A percentile compares a stretch with the other conserved stretches of the same genome.
phyloP scores from a whole-genome alignment of 1,139 yeast genomes.

The Arxiozyma bovina region DNA sequence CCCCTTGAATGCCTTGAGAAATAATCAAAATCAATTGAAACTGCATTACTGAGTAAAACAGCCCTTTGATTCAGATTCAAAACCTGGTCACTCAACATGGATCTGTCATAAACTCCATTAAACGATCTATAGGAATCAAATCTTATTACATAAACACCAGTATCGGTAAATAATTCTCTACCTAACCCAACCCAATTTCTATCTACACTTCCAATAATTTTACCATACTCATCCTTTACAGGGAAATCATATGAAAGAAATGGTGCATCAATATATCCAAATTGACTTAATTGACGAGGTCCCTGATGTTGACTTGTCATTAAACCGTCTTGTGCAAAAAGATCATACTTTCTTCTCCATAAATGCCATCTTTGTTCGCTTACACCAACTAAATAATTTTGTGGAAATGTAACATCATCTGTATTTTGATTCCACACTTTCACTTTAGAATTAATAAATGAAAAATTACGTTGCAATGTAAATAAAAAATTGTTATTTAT shows the following conservation, averaged over 20 bases:
- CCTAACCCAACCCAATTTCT: conserved; percentile 94
- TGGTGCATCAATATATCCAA: conserved; percentile 81
- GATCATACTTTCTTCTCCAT: conserved; percentile 81
- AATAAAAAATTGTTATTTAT: conserved; percentile 57
- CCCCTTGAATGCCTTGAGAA: conserved; percentile 78
- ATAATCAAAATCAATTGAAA: conserved; percentile 89
- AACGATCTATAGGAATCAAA: conserved; percentile 56
- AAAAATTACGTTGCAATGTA: conserved; percentile 72
- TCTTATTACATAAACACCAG: conserved; percentile 80
- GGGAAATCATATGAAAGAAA: conserved; percentile 83
- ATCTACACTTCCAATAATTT: conserved; percentile 67
- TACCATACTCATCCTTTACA: conserved; percentile 48
- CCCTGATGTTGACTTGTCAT: conserved; percentile 6
- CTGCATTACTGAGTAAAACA: conserved; percentile 73
- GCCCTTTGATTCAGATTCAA: conserved; percentile 78
- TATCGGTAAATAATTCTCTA: conserved; percentile 85
- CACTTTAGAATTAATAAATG: conserved; percentile 81
- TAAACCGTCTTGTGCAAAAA: conserved; percentile 36
- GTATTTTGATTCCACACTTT: conserved; percentile 37
- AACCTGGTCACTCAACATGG: conserved; percentile 17
- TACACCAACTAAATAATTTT: conserved; percentile 62
- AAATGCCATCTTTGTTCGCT: conserved; percentile 88
- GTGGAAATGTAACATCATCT: conserved; percentile 12
- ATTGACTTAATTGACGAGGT: conserved; percentile 30
- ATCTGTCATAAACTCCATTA: conserved; percentile 22